Evolutionary conservation across 2,329 filamentous ascomycete genomes (phyloP).

Genomic region (Penicillium palitans): DNA sequence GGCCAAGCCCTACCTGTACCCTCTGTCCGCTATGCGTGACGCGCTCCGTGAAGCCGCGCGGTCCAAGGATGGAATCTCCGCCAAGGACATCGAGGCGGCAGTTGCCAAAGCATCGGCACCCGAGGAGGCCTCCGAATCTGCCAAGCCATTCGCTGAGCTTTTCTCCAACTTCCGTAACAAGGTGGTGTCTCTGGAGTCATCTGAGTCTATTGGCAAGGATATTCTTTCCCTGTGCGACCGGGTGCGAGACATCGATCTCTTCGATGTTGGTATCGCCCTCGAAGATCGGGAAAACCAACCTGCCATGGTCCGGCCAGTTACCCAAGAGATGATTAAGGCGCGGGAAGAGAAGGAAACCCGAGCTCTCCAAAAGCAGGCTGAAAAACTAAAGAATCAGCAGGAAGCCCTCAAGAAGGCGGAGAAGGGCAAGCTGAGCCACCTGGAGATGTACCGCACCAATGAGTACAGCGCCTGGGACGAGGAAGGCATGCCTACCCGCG

Average conservation of each 20-base stretch:
- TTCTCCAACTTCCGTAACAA: conserved; percentile 46
- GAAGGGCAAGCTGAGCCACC: conserved; percentile 58
- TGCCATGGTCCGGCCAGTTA: conserved; percentile 71
- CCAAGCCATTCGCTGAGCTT: conserved; percentile 51
- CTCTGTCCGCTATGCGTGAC: conserved; percentile 59
- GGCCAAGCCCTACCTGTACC: conserved; percentile 62
- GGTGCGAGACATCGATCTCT: conserved; percentile 78
- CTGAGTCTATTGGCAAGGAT: conserved; percentile 64
- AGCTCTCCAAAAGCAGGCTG: conserved; percentile 51
- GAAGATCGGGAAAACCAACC: conserved; percentile 72
- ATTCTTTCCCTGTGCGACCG: conserved; percentile 76
- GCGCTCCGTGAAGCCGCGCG: conserved; percentile 58
- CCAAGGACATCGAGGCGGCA: conserved; percentile 42
- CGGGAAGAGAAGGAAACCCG: conserved; percentile 56
- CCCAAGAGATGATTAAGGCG: conserved; percentile 56
- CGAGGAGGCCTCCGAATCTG: conserved; percentile 28
- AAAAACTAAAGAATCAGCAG: conserved; percentile 60
- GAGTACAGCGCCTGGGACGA: conserved; percentile 79
- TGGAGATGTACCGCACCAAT: conserved; percentile 58
- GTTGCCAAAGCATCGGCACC: conserved; percentile 32
- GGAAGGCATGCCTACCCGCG: conserved; percentile 75
- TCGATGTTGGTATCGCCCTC: conserved; percentile 80
- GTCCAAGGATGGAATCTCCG: conserved; percentile 46
- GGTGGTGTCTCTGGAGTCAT: conserved; percentile 39
- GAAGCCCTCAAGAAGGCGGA: conserved; percentile 54